These are phyloP conservation scores for Lycium barbarum DNA, from an alignment of 257 asterid genomes.

Conservation along the genomic window DNA sequence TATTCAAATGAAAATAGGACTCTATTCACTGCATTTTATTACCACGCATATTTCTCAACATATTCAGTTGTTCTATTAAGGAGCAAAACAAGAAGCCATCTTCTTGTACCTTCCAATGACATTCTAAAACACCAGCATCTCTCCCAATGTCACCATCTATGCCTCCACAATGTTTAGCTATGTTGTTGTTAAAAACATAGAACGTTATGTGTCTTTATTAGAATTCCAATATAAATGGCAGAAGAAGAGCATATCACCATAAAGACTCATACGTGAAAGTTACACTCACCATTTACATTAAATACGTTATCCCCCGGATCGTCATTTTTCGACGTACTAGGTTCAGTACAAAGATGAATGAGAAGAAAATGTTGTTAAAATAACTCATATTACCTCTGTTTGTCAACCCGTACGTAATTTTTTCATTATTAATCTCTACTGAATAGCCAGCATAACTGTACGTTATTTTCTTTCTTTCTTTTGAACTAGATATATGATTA, in stretches of 20 bases:
- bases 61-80: not conserved
- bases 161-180: not conserved
- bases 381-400: no score
- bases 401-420: no score
- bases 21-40: no score
- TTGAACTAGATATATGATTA: no score
- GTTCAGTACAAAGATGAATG: no score
- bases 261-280: not conserved
- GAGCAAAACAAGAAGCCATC: not conserved
- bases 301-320: not conserved
- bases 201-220: not conserved
- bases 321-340: no score
- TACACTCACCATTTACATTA: not conserved
- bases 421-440: no score
- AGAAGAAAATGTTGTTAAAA: no score
- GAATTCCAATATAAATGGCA: not conserved
- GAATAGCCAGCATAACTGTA: no score
- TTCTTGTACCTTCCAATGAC: constrained; percentile 18
- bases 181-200: not conserved
- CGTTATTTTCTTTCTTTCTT: no score
- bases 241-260: not conserved
- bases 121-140: not conserved
- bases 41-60: not conserved
- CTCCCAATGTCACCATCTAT: constrained; percentile 3
- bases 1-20: no score